Base-by-base conservation (phyloP, 169 alveolate species). In the Perkinsus chesapeaki region DNA sequence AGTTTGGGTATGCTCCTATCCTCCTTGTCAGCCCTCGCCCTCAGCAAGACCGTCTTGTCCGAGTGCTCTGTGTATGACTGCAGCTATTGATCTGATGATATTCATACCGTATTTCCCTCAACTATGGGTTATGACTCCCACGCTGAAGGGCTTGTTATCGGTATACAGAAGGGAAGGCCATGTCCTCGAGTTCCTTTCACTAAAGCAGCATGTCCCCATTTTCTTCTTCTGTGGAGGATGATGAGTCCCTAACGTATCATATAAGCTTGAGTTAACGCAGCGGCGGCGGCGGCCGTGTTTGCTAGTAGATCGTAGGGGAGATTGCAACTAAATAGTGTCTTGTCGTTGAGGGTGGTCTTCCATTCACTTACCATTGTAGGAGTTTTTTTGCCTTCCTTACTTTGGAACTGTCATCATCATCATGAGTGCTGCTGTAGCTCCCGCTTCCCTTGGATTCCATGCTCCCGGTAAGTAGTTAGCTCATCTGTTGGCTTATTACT, bases 381-480 rank as follows among this genome's bases (percentile, higher is more conserved):
- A 60, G 82, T 60, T 60, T 60, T 43, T 60, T 60, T 60, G 82
- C 82, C 27, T 60, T 12, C 31, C 3, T 60, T 60, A 3, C 82
- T 60, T 60, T 16, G 82, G 82, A 60, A 60, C 82, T 60, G 82
- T 60, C 60, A 9, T 9, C 60, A 43, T 43, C 82, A 60, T 16
- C 82, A 60, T 60, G 82, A 60, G 82, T 60, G 82, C 82, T 16
- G 82, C 82, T 16, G 82, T 16, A 60, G 82, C 82, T 60, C 82
- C 82, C 82, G 82, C 82, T 60, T 60, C 82, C 27, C 82, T 60
- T 34, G 82, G 82, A 60, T 60, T 60, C 82, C 82, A 60, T 60
- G 82, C 82, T 60, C 82, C 82, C 23, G 82, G 82, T 60, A 60
- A 60, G 82, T 0, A 34, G 82, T 34, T 3, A 19, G 7, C 36